These are phyloP conservation scores for Sporothrix euskadiensis DNA, from an alignment of 2,329 filamentous ascomycete species.

Conservation along the genomic window DNA sequence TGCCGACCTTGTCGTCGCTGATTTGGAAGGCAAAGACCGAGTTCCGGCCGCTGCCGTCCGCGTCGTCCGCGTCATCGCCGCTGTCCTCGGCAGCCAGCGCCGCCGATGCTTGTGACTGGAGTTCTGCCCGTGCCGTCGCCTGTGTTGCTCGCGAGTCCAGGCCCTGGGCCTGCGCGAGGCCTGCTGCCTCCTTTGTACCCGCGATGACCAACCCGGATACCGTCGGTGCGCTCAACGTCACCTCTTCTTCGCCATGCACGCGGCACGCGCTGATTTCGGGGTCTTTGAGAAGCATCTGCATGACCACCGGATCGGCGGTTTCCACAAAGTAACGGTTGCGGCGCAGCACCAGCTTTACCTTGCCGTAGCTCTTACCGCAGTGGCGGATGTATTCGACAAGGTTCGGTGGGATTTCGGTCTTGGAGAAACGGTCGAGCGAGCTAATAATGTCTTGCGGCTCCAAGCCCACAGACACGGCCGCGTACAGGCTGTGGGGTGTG, in stretches of 20 bases:
- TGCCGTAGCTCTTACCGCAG: constrained; percentile 89
- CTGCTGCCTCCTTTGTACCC: no score
- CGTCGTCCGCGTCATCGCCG: no score
- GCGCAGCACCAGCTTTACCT: constrained; percentile 90
- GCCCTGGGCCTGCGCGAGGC: no score
- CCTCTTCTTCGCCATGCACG: no score
- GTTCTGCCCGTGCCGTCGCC: no score
- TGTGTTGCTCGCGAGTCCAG: no score
- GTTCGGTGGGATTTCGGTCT: constrained; percentile 79
- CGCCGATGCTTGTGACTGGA: no score
- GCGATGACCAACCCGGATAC: constrained; percentile 82
- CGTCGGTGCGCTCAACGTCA: no score
- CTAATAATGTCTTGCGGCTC: constrained; percentile 86
- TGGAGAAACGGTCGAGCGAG: constrained; percentile 83
- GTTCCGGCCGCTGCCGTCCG: no score
- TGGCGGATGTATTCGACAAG: constrained; percentile 81
- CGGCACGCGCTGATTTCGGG: no score
- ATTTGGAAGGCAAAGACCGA: no score
- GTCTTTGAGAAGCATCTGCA: constrained; percentile 83
- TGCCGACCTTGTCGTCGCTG: constrained; percentile 73
- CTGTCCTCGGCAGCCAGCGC: no score
- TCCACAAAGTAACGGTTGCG: constrained; percentile 97
- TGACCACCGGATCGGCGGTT: constrained; percentile 80
- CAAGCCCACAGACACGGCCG: constrained; percentile 91
- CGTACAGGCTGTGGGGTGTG: constrained; percentile 90